These are phyloP conservation scores for Nemania abortiva DNA, from an alignment of 2,329 filamentous ascomycete species.

Conservation along the genomic window DNA sequence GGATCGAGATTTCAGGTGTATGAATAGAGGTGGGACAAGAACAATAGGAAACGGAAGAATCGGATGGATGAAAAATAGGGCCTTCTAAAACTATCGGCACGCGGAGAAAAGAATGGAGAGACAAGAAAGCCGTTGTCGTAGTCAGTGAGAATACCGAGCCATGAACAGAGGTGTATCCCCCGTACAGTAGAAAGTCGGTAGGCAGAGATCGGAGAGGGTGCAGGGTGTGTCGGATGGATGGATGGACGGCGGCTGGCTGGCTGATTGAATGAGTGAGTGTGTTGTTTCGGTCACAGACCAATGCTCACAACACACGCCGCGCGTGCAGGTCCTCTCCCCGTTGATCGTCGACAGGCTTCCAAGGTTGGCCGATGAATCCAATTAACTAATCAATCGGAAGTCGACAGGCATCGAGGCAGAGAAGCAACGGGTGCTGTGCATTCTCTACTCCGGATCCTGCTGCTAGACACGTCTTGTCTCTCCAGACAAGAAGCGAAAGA, in stretches of 20 bases:
- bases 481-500: conserved; percentile 20
- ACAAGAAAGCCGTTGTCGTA: conserved; percentile 32
- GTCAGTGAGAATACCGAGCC: conserved; percentile 35
- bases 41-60: conserved; percentile 24
- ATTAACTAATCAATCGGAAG: conserved; percentile 30
- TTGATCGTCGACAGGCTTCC: conserved; percentile 19
- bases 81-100: conserved; percentile 29
- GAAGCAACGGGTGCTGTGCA: conserved; percentile 28
- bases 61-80: conserved; percentile 18
- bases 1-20: conserved; percentile 7
- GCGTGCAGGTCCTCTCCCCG: conserved; percentile 4
- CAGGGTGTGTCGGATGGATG: conserved; percentile 25
- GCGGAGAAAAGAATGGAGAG: conserved; percentile 31
- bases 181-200: not conserved
- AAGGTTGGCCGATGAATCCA: conserved; percentile 18
- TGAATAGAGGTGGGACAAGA: conserved; percentile 6
- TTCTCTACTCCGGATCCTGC: conserved; percentile 31
- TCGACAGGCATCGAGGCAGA: conserved; percentile 29
- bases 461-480: conserved; percentile 34
- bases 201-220: not conserved
- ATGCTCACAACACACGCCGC: conserved; percentile 24
- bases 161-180: conserved; percentile 1
- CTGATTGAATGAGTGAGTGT: conserved; percentile 20
- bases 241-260: conserved; percentile 4
- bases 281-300: conserved; percentile 35